A percentile compares a stretch with the other conserved stretches of the same genome.
Conservation (phyloP, 1,284 basidiomycete species). For the Boletus mariae region DNA sequence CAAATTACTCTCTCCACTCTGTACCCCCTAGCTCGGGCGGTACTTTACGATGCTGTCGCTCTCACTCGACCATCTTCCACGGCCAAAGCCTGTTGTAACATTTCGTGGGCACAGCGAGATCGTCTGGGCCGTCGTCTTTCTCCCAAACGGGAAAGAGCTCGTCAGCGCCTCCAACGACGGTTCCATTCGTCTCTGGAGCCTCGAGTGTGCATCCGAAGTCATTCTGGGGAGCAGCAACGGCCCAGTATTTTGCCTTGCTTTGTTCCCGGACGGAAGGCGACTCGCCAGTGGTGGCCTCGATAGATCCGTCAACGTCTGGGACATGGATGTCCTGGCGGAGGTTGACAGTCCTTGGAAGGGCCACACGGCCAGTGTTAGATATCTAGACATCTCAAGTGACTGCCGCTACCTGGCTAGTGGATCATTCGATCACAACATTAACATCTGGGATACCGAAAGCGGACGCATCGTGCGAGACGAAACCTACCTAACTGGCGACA, state of each 20-base stretch:
- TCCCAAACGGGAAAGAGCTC: conserved; percentile 24
- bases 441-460: conserved; percentile 29
- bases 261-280: conserved; percentile 29
- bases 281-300: conserved; percentile 31
- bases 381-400: conserved; percentile 29
- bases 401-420: conserved; percentile 29
- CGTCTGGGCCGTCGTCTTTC: conserved; percentile 29
- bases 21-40: conserved; percentile 23
- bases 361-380: conserved; percentile 28
- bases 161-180: conserved; percentile 32
- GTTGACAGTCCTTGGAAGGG: conserved; percentile 24
- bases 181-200: conserved; percentile 31
- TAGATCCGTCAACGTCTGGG: conserved; percentile 30
- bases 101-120: conserved; percentile 28
- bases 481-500: conserved; percentile 21
- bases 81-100: conserved; percentile 20
- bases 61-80: conserved; percentile 30
- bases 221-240: conserved; percentile 24
- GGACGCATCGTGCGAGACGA: conserved; percentile 25
- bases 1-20: conserved; percentile 23
- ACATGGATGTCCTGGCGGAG: conserved; percentile 18
- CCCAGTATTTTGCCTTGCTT: conserved; percentile 25
- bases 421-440: conserved; percentile 33
- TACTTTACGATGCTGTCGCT: conserved; percentile 30
- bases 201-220: conserved; percentile 24